phyloP scores from a whole-genome alignment of 164 flowering plant genomes.

The Vitis labrusca region DNA sequence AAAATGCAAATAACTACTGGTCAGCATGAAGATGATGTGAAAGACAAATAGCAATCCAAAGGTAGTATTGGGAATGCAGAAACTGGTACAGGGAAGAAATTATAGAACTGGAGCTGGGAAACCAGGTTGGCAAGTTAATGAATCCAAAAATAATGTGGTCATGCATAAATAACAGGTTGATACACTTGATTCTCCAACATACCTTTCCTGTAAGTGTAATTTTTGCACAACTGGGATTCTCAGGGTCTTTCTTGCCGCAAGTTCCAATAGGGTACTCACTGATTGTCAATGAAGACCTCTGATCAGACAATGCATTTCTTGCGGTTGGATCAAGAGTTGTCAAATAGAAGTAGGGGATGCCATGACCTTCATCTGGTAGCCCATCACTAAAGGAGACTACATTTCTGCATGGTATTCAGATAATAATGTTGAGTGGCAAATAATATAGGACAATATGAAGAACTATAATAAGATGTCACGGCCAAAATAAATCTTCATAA shows the following conservation, averaged over 20 bases:
- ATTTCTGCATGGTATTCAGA: conserved; percentile 60
- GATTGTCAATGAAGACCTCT: conserved; percentile 71
- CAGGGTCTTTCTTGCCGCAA: conserved; percentile 84
- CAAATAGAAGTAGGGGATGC: conserved; percentile 91
- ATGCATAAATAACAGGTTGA: background rate
- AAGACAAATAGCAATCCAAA: too few species aligned
- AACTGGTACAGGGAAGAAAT: too few species aligned
- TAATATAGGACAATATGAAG: background rate
- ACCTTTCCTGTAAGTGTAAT: conserved; percentile 96
- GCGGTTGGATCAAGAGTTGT: conserved; percentile 94
- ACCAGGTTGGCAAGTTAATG: too few species aligned
- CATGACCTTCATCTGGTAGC: conserved; percentile 61
- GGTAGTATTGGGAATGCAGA: too few species aligned
- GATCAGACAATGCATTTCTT: conserved; percentile 70
- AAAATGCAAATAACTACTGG: too few species aligned
- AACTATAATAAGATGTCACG: background rate
- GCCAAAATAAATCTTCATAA: background rate
- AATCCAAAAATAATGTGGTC: too few species aligned
- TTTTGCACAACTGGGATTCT: conserved; percentile 87
- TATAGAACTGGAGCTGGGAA: too few species aligned
- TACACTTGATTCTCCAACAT: conserved; percentile 3
- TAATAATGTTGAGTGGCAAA: background rate
- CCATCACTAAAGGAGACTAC: conserved; percentile 98
- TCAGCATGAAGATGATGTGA: too few species aligned
- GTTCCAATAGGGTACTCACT: conserved; percentile 86